Conservation (phyloP, 306 rosid species). For the Sechiopsis laciniata region DNA sequence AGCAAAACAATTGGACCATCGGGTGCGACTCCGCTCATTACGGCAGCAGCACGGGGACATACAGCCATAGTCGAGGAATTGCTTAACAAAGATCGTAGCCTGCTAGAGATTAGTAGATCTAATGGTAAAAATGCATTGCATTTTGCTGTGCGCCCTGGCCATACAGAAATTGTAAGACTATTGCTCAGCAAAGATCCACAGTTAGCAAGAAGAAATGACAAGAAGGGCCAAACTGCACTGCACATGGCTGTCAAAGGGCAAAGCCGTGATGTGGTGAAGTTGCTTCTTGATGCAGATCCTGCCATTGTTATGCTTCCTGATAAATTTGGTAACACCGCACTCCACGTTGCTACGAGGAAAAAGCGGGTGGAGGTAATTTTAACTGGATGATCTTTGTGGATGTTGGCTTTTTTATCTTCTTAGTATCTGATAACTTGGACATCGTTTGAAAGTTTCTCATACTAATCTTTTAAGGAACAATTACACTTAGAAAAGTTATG, state of each 20-base stretch:
- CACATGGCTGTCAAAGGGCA: constrained; percentile 99
- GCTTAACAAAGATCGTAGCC: constrained; percentile 64
- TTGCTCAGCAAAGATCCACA: constrained; percentile 75
- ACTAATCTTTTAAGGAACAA: no score
- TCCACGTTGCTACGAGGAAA: constrained; percentile 94
- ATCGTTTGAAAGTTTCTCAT: not conserved
- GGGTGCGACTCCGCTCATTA: constrained; percentile 78
- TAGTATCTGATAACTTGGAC: not conserved
- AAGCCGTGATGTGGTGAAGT: constrained; percentile 80
- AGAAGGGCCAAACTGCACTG: constrained; percentile 98
- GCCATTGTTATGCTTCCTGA: constrained; percentile 99
- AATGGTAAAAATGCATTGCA: constrained; percentile 94
- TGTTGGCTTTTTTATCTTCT: not conserved
- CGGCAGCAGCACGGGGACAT: constrained; percentile 89
- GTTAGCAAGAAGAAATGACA: constrained; percentile 90
- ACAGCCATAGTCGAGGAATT: constrained; percentile 72
- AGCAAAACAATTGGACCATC: constrained; percentile 82
- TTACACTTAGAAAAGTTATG: not conserved
- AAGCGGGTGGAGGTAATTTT: constrained; percentile 87
- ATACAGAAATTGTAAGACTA: constrained; percentile 65
- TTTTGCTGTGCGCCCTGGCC: constrained; percentile 89
- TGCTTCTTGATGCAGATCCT: constrained; percentile 87
- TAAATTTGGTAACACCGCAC: constrained; percentile 84
- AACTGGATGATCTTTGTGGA: not conserved
- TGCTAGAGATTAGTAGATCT: constrained; percentile 66